Evolutionary conservation across 2,329 filamentous ascomycete species (phyloP).

Genomic region (Ophiostoma tasmaniense): DNA sequence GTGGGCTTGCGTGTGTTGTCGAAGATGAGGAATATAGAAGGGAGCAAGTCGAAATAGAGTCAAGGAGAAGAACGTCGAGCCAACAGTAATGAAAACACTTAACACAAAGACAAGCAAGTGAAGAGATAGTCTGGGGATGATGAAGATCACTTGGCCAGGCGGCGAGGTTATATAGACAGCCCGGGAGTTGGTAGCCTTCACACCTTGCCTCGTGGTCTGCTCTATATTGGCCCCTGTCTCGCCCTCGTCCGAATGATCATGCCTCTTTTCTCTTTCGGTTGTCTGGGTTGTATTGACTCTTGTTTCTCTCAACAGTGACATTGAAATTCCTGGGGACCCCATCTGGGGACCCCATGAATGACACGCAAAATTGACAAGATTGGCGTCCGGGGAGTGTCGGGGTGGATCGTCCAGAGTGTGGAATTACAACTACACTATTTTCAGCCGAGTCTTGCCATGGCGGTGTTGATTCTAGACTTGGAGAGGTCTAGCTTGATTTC

Average conservation of each 20-base stretch:
- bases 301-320: neutral
- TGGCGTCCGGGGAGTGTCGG: slow-evolving; percentile 3
- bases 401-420: neutral
- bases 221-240: neutral
- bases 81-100: neutral
- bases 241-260: neutral
- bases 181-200: neutral
- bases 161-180: neutral
- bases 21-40: neutral
- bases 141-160: neutral
- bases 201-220: neutral
- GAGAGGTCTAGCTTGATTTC: neutral
- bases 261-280: neutral
- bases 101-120: neutral
- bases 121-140: neutral
- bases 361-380: neutral
- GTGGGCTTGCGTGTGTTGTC: neutral
- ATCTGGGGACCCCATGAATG: neutral
- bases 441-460: neutral
- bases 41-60: neutral
- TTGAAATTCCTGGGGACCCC: neutral
- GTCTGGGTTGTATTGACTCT: neutral
- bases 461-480: neutral
- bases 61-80: neutral
- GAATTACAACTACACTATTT: neutral